A percentile compares a stretch with the other conserved stretches of the same genome.
Evolutionary conservation across 768 basidiomycete genomes (phyloP).

Genomic region (Mycena olivaceomarginata): DNA sequence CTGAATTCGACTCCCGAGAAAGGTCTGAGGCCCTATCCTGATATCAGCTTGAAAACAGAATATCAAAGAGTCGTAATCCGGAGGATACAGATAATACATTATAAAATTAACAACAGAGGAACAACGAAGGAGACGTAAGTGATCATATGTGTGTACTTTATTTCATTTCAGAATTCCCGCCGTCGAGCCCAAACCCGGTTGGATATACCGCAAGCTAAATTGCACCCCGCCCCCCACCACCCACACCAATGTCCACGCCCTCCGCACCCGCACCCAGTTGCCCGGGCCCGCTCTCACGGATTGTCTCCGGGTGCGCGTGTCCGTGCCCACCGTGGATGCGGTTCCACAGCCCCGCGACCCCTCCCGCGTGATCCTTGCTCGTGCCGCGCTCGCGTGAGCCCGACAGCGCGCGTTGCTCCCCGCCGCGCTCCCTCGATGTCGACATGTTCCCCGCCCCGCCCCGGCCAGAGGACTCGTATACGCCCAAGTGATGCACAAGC

Average conservation of each 20-base stretch:
- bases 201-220: neutral
- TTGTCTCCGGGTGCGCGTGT: slow-evolving; percentile 21
- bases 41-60: too few relatives aligned
- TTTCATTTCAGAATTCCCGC: too few relatives aligned
- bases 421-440: slow-evolving; percentile 43
- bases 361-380: slow-evolving; percentile 19
- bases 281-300: slow-evolving; percentile 10
- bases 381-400: slow-evolving; percentile 44
- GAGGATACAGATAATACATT: too few relatives aligned
- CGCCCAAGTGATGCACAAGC: slow-evolving; percentile 45
- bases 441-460: slow-evolving; percentile 81
- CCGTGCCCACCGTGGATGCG: slow-evolving; percentile 22
- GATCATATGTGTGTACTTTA: too few relatives aligned
- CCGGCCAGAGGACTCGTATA: slow-evolving; percentile 69
- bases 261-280: neutral
- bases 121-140: too few relatives aligned
- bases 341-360: slow-evolving; percentile 40
- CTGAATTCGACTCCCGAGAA: too few relatives aligned
- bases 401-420: slow-evolving; percentile 25
- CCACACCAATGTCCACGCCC: neutral
- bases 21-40: too few relatives aligned
- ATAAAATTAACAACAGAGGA: too few relatives aligned
- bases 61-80: too few relatives aligned
- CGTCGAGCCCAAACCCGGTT: too few relatives aligned
- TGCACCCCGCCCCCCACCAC: slow-evolving; percentile 20